A percentile compares a stretch with the other conserved stretches of the same genome.
These are phyloP conservation scores for Leucosporidium creatinivorum DNA, from an alignment of 768 basidiomycete species.

Conservation along the genomic window DNA sequence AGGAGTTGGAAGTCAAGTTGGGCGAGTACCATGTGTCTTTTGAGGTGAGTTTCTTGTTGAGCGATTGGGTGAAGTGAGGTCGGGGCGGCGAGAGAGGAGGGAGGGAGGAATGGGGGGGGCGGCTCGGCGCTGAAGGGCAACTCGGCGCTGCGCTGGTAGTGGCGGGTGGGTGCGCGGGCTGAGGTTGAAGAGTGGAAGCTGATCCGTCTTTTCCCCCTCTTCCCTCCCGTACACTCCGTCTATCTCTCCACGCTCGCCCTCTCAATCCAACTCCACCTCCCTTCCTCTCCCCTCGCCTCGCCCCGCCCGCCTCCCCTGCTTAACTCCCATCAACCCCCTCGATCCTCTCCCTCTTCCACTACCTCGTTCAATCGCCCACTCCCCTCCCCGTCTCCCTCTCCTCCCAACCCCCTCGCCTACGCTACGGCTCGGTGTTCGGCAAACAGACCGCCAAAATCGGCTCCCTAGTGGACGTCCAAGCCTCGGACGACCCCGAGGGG, in stretches of 20 bases:
- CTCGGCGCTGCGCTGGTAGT: too few relatives aligned
- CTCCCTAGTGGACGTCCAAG: slow-evolving; percentile 89
- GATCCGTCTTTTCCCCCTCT: too few relatives aligned
- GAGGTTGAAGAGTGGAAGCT: too few relatives aligned
- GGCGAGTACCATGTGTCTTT: slow-evolving; percentile 95
- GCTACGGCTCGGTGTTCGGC: too few relatives aligned
- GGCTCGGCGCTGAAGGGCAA: too few relatives aligned
- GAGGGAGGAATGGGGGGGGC: not conserved
- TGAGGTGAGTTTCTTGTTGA: slow-evolving; percentile 56
- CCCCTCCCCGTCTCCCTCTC: not conserved
- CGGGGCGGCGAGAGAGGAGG: not conserved
- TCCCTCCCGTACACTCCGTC: too few relatives aligned
- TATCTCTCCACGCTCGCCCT: too few relatives aligned
- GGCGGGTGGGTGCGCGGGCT: too few relatives aligned
- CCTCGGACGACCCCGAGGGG: slow-evolving; percentile 94
- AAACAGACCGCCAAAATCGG: slow-evolving; percentile 94
- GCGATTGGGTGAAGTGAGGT: too few relatives aligned
- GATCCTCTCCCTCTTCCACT: not conserved
- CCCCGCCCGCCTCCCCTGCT: not conserved
- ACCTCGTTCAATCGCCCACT: too few relatives aligned
- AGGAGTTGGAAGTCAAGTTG: slow-evolving; percentile 89
- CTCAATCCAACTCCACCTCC: too few relatives aligned
- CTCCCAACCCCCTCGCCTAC: not conserved
- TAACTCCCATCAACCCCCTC: not conserved
- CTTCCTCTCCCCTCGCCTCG: too few relatives aligned